Base-by-base conservation (phyloP, 495 filamentous ascomycete genomes). In the Xylaria cubensis region DNA sequence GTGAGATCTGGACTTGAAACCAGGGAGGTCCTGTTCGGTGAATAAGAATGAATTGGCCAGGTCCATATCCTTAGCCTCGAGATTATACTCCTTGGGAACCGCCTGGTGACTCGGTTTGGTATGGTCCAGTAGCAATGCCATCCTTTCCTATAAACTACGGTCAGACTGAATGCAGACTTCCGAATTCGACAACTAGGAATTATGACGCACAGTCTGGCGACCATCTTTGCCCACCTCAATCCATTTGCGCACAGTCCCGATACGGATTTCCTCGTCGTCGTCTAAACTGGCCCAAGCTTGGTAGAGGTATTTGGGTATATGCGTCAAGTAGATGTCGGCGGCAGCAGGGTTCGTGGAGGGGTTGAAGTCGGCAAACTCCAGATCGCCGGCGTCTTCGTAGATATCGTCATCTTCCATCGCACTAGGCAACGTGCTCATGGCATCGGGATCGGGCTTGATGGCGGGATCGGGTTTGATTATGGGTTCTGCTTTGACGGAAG, bases 381-480 rank as follows among this genome's bases (percentile, higher is more conserved):
- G 84, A 74, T 98, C 94, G 64, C 93, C 93, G 5, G 93, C 92
- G 80, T 98, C 94, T 80, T 98, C 94, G 72, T 93, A 93, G 70
- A 93, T 84, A 74, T 94, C 93, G 32, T 94, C 90, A 59, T 94
- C 91, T 39, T 89, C 88, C 50, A 92, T 82, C 59, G 84, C 85
- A 32, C 84, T 85, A 39, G 92, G 88, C 42, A 90, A 86, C 71
- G 85, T 87, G 65, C 84, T 83, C 66, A 82, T 85, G 58, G 75
- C 67, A 53, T 93, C 92, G 5, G 70, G 73, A 58, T 78, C 76
- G 13, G 73, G 73, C 71, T 80, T 79, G 15, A 72, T 41, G 59
- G 81, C 84, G 66, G 75, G 68, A 53, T 93, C 92, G 3, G 88
- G 48, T 29, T 72, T 72, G 66, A 77, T 64, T 39, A 39, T 53